Base-by-base conservation (phyloP, 306 rosid genomes). In the Lagenaria siceraria region DNA sequence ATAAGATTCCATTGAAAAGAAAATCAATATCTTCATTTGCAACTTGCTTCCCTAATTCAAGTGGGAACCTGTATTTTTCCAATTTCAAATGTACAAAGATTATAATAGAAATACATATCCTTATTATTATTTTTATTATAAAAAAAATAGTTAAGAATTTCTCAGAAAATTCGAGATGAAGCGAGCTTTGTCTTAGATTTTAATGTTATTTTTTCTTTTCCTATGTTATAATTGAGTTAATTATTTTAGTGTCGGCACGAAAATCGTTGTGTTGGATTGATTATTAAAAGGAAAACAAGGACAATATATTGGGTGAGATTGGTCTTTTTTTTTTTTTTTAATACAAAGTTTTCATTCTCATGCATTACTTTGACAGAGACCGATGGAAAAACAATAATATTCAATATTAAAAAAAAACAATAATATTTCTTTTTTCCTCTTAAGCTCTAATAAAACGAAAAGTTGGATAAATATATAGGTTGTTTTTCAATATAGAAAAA, bases 231-330 rank as follows among this genome's bases (percentile, higher is more conserved):
- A 64, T 66, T 68, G 75, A 42, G 21, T 42, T 66, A 22, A 43
- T 70, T 42, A 46, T 46, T 70, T 70, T 21, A 69, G 56, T 46
- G 75, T 46, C 75, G 75, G 75, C 75, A 70, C 56, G 75, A 15
- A 70, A 70, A 70, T 70, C 43, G 75, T 70, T 70, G 56, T 43
- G 6, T 46, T 51, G 4, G 19, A 70, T 68, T 43, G 55, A 36
- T 24, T 70, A 70, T 43, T 24, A 11, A 22, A 70, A 70, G 36
- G 58, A 46, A 68, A 70, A 46, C 6, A 70, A 40, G 13, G 75
- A 70, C 75, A 70, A 70, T 38, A 40, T 6, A 70, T 70, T 70
- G 75, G 74, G 75, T 70, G 75, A 70, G 56, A 42, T 66, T 68
- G 51, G 53, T 40, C 33, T 0, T 42, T 70, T 70, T 35, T 69